Base-by-base conservation (phyloP, 306 rosid species). In the Vigna hirtella region DNA sequence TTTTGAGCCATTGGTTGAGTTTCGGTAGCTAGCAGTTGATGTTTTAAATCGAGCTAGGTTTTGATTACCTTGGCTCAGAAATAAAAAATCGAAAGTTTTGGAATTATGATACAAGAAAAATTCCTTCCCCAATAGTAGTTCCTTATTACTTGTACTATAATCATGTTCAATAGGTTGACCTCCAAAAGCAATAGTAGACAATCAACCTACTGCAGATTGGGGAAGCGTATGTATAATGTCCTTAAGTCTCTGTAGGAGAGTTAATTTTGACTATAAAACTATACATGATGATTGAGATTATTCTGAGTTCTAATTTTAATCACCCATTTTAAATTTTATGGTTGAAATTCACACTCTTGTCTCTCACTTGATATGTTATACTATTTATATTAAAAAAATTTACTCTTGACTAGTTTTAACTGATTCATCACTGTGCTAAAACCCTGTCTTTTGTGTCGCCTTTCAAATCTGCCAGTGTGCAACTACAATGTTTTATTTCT, bases 1-100 rank as follows among this genome's bases (percentile, higher is more conserved):
- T 49, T 32, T 13, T 74, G 79, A 15, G 51, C 56, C 70, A 73
- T 79, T 62, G 51, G n/a, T 77, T 40, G 79, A 28, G 48, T 48
- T 64, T 17, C 30, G 67, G 55, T 42, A 69, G 51, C 72, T 59
- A 72, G 24, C 62, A 55, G 26, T 52, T 71, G 2, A 51, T 65
- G 26, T 47, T 72, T 45, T 55, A 4, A 45, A 57, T 57, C 74
- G 47, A 80, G 63, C 47, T 74, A 57, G 47, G 53, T 55, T 66
- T 20, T 43, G 36, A 70, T 78, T 70, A 34, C 65, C 22, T 32
- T 53, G 48, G 61, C 1, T 1, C 9, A 34, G 58, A 55, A 55
- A 58, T 34, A 34, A 32, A 51, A 24, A 42, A 16, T 45, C 11
- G n/a, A n/a, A 47, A n/a, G 14, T 55, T 51, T 66, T 55, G 12